Base-by-base conservation (phyloP, 768 basidiomycete genomes). In the Vararia minispora region DNA sequence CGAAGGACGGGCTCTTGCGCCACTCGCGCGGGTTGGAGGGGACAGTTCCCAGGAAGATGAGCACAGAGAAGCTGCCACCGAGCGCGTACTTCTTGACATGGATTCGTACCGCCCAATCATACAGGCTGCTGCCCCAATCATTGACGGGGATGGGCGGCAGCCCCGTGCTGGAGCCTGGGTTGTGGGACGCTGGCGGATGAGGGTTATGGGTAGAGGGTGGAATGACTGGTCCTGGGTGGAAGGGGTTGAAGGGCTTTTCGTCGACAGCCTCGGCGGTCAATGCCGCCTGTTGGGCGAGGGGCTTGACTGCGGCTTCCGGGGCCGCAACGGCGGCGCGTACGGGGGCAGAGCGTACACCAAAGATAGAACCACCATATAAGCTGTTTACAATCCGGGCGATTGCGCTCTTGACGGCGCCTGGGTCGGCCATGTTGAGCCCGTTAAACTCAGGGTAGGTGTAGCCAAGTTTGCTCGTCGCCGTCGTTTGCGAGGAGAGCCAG, bases 381-480 rank as follows among this genome's bases (percentile, higher is more conserved):
- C 49, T 42, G 37, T 62, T 60, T 14, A 70, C 58, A 16, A 46
- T 50, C 14, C 47, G 37, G 13, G 51, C 50, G 30, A 69, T 65
- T n/a, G 56, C 60, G 4, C 29, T 35, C 28, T 44, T 22, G 21
- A 65, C 57, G 1, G 53, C 52, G 6, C 12, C 29, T 7, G 48
- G 35, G 41, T 64, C 47, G 7, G 43, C 47, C 39, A 58, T 37
- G 31, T 63, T 51, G 24, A 66, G 55, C 7, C 54, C 56, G 35
- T 65, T 63, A 51, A 72, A 70, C 25, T 73, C 71, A 9, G 71
- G 70, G 49, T 73, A 72, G 2, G 65, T 59, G 45, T 73, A 74
- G 22, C 62, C 57, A 11, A 72, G 51, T 7, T 45, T 47, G 7
- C 18, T 27, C 5, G 59, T 42, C 6, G 58, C 59, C 25, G 57